Evolutionary conservation across 2,329 filamentous ascomycete species (phyloP).

Genomic region (Monosporascus sp.): DNA sequence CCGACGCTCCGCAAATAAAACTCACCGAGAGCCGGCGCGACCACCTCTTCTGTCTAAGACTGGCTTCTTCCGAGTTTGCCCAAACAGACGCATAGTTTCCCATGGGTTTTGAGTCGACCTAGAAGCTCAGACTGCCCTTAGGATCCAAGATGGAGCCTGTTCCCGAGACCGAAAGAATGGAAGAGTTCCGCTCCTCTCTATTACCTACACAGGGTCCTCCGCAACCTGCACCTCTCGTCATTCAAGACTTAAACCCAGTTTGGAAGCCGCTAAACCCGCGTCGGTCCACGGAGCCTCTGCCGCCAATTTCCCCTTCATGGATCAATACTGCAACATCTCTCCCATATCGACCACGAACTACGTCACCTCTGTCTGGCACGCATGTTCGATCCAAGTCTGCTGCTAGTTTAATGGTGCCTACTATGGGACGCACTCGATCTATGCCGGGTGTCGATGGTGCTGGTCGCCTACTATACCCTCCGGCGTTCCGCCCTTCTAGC

Average conservation of each 20-base stretch:
- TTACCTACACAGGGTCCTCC: conserved; percentile 48
- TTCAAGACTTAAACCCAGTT: conserved; percentile 35
- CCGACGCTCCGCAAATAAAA: conserved; percentile 4
- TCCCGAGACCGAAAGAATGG: conserved; percentile 63
- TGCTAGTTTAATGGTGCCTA: conserved; percentile 45
- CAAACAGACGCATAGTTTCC: conserved; percentile 3
- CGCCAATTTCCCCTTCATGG: conserved; percentile 48
- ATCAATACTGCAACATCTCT: conserved; percentile 34
- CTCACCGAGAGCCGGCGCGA: background rate
- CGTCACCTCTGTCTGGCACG: conserved; percentile 52
- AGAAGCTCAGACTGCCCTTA: conserved; percentile 1
- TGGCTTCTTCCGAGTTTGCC: background rate
- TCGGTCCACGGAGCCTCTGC: conserved; percentile 54
- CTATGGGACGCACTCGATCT: conserved; percentile 59
- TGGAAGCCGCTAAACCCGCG: conserved; percentile 50
- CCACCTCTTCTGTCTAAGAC: background rate
- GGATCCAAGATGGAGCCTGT: conserved; percentile 55
- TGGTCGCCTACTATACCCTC: conserved; percentile 51
- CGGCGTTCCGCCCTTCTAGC: conserved; percentile 48
- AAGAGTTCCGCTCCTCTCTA: conserved; percentile 57
- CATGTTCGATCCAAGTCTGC: conserved; percentile 55
- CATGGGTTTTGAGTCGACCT: conserved; percentile 8
- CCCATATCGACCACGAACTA: conserved; percentile 56
- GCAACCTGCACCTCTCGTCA: conserved; percentile 29
- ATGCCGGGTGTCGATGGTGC: conserved; percentile 57